Percentiles rank a stretch among this genome's conserved stretches.
Evolutionary conservation across 768 basidiomycete species (phyloP).

Genomic region (Boletus rufocinnamomeus): DNA sequence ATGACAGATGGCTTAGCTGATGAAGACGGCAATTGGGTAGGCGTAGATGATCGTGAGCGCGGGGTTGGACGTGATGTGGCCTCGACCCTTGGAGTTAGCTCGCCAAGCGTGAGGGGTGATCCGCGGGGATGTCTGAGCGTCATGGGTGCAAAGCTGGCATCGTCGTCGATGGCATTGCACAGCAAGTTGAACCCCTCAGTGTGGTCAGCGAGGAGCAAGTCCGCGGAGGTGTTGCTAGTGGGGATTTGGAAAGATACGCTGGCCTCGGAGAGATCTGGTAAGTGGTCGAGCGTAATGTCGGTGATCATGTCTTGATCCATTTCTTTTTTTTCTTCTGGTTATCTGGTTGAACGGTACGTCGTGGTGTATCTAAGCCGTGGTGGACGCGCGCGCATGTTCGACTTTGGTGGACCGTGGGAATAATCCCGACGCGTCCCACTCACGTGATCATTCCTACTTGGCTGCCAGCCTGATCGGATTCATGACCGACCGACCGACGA

Average conservation of each 20-base stretch:
- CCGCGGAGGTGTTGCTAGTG: slow-evolving; percentile 32
- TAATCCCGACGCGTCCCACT: slow-evolving; percentile 25
- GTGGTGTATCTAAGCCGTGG: neutral
- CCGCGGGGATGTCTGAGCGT: slow-evolving; percentile 29
- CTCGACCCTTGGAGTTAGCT: slow-evolving; percentile 43
- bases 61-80: slow-evolving; percentile 2
- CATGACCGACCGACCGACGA: too few species aligned
- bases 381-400: slow-evolving; percentile 8
- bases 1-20: slow-evolving; percentile 21
- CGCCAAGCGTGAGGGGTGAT: slow-evolving; percentile 39
- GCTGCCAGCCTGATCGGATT: neutral
- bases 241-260: slow-evolving; percentile 54
- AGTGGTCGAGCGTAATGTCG: slow-evolving; percentile 52
- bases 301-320: slow-evolving; percentile 31
- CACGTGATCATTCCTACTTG: slow-evolving; percentile 26
- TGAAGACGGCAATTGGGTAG: slow-evolving; percentile 1
- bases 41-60: slow-evolving; percentile 16
- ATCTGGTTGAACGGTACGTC: neutral
- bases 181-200: slow-evolving; percentile 45
- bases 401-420: slow-evolving; percentile 26
- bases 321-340: neutral
- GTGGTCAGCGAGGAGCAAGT: slow-evolving; percentile 44
- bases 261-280: slow-evolving; percentile 53
- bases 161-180: slow-evolving; percentile 25
- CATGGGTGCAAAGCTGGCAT: slow-evolving; percentile 42